Base-by-base conservation (phyloP, 257 asterid genomes). In the Nicotiana attenuata region DNA sequence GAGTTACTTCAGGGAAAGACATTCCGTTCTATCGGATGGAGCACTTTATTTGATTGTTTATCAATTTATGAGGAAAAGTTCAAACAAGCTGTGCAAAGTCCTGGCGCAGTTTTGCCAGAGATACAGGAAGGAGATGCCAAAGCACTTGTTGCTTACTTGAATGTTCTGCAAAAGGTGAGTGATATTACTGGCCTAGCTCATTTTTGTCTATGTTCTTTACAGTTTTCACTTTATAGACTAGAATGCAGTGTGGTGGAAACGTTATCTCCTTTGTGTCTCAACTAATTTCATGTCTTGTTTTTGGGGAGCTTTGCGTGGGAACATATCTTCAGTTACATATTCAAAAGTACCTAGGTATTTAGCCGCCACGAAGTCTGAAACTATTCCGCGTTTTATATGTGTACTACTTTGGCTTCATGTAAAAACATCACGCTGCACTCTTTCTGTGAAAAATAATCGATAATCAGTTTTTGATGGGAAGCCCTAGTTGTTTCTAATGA, bases 111-210 rank as follows among this genome's bases (percentile, higher is more conserved):
- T 64, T 81, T 94, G 76, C 98, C 98, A 5, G 95, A 94, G 85
- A 88, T 96, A 89, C 94, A 93, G 86, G 97, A 96, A 90, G 99
- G 99, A 61, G 99, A 96, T 87, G 97, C 98, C 76, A 92, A 92
- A 89, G 99, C 96, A 66, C 92, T 96, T 77, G 96, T 94, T 78
- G 99, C 97, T 56, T 96, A 96, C 88, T 89, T 96, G 93, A 89
- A 88, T 85, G 97, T 96, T 86, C 90, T 94, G 82, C 92, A 92
- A 84, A 90, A 92, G 97, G 99, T 93, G 80, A 76, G 60, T 20
- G 75, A 38, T 47, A 65, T 20, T 17, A 16, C 15, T 53, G 50
- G 55, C 45, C 26, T 28, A 14, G 14, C 73, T 60, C 81, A 41
- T 19, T 35, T 53, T 11, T 61, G 24, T 50, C 77, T 65, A 26